Conservation (phyloP, 225 moss, liverwort and hornwort genomes). For the Pseudoscleropodium purum region DNA sequence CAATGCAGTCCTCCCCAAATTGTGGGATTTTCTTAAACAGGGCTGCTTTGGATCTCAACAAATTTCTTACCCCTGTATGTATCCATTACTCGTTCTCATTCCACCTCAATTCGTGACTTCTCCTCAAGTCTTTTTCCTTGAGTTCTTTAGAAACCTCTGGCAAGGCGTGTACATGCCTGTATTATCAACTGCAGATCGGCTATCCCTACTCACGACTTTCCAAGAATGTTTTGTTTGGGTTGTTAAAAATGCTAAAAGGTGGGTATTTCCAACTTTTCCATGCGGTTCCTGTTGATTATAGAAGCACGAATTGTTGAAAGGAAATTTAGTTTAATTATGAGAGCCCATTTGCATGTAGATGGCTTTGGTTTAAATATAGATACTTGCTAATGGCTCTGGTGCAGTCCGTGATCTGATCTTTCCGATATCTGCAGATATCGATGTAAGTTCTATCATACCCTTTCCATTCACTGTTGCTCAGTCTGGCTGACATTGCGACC, state of each 20-base stretch:
- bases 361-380: not conserved
- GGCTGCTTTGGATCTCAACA: constrained; percentile 87
- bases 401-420: not conserved
- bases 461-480: not conserved
- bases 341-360: not conserved
- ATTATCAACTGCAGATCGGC: constrained; percentile 39
- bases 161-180: constrained; percentile 44
- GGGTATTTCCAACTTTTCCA: not conserved
- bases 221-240: constrained; percentile 78
- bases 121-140: constrained; percentile 42
- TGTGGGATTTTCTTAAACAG: constrained; percentile 77
- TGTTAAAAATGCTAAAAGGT: constrained; percentile 72
- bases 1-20: constrained; percentile 51
- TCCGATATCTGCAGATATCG: not conserved
- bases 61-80: constrained; percentile 69
- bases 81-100: constrained; percentile 61
- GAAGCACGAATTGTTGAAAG: not conserved
- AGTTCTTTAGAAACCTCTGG: constrained; percentile 73
- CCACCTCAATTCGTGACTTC: constrained; percentile 53
- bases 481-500: not conserved
- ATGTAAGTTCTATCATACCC: not conserved
- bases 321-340: not conserved
- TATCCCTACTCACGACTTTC: constrained; percentile 48
- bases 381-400: not conserved
- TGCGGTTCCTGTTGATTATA: not conserved